These are phyloP conservation scores for Oxytropis ochrocephala DNA, from an alignment of 306 rosid genomes.

Conservation along the genomic window DNA sequence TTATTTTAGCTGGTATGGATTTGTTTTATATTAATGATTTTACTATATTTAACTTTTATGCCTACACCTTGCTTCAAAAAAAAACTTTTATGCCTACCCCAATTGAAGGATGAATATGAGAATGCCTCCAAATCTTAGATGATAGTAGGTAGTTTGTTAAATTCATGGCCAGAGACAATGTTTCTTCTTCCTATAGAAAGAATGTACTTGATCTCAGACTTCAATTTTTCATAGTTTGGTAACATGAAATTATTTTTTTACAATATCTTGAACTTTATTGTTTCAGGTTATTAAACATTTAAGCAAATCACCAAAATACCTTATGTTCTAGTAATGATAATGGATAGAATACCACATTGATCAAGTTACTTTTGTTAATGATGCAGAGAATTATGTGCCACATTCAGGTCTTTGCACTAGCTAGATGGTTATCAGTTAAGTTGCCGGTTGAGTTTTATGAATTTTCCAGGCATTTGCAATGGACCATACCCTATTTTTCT, in stretches of 20 bases:
- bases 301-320: background rate
- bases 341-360: constrained; percentile 19
- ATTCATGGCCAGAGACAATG: background rate
- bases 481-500: constrained; percentile 71
- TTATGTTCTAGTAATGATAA: background rate
- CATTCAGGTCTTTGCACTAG: constrained; percentile 78
- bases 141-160: background rate
- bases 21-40: background rate
- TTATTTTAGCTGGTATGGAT: background rate
- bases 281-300: background rate
- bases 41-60: background rate
- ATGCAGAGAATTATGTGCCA: constrained; percentile 83
- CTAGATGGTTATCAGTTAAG: constrained; percentile 69
- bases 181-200: background rate
- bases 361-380: background rate
- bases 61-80: no score
- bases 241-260: background rate
- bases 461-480: constrained; percentile 56
- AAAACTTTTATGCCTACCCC: background rate
- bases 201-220: background rate
- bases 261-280: background rate
- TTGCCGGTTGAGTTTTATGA: constrained; percentile 77
- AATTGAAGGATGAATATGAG: background rate
- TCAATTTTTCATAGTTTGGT: background rate
- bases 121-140: background rate